These are phyloP conservation scores for Penicillium oxalicum DNA, from an alignment of 2,329 filamentous ascomycete species.

Conservation along the genomic window DNA sequence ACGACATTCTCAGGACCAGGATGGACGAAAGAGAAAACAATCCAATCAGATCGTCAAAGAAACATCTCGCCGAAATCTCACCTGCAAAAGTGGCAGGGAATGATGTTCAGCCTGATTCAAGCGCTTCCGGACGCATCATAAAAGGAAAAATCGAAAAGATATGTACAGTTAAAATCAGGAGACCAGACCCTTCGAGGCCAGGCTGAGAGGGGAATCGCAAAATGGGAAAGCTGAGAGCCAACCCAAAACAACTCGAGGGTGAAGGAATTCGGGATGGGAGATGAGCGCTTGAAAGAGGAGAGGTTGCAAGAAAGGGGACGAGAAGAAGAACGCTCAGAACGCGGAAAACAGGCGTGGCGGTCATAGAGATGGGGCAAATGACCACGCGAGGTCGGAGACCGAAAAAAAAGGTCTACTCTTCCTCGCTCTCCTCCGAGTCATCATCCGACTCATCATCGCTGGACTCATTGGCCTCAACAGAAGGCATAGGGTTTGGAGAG, in stretches of 20 bases:
- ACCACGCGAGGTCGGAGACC: not conserved
- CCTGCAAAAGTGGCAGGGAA: no score
- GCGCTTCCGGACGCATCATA: not conserved
- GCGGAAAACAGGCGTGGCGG: constrained; percentile 15
- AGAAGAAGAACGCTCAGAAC: constrained; percentile 17
- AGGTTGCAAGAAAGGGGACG: constrained; percentile 3
- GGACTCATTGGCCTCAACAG: constrained; percentile 41
- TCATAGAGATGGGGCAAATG: not conserved
- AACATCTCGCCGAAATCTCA: no score
- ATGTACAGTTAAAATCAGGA: constrained; percentile 13
- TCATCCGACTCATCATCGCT: constrained; percentile 45
- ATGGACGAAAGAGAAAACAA: not conserved
- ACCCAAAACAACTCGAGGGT: not conserved
- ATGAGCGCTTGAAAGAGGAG: not conserved
- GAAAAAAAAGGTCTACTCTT: constrained; percentile 34
- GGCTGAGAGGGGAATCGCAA: not conserved
- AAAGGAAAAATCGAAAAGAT: constrained; percentile 9
- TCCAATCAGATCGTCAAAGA: no score
- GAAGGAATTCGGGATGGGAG: not conserved
- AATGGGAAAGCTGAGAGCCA: not conserved
- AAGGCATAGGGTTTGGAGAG: constrained; percentile 40
- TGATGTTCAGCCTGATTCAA: no score
- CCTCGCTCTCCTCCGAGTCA: constrained; percentile 44
- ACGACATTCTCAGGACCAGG: constrained; percentile 6
- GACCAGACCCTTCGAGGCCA: not conserved